A percentile compares a stretch with the other conserved stretches of the same genome.
These are phyloP conservation scores for Solidago caesia DNA, from an alignment of 129 eudicot genomes.

Conservation along the genomic window DNA sequence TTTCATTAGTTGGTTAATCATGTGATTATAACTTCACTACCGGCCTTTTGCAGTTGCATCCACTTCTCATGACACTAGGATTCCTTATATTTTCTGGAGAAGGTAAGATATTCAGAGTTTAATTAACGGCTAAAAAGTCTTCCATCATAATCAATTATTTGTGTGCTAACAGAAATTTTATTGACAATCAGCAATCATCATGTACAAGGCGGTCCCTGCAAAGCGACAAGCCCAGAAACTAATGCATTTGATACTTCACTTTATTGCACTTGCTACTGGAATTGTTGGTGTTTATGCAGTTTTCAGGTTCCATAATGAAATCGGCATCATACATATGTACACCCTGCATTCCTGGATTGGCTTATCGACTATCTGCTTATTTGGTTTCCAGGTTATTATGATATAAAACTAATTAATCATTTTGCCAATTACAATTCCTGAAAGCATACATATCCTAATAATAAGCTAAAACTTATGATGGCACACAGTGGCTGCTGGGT, in stretches of 20 bases:
- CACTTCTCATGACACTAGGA: conserved; percentile 65
- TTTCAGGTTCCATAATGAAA: conserved; percentile 65
- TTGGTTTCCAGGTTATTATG: conserved; percentile 54
- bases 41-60: conserved; percentile 57
- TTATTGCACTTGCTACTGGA: conserved; percentile 57
- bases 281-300: conserved; percentile 59
- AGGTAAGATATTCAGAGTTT: conserved; percentile 41
- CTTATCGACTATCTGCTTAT: conserved; percentile 57
- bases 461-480: background rate
- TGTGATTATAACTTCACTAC: background rate
- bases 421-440: background rate
- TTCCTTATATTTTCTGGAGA: conserved; percentile 56
- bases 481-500: conserved; percentile 53
- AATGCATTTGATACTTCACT: conserved; percentile 51
- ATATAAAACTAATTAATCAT: background rate
- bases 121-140: background rate
- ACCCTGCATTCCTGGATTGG: conserved; percentile 88
- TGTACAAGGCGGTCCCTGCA: conserved; percentile 52
- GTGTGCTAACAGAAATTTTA: background rate
- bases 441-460: background rate
- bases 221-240: conserved; percentile 42
- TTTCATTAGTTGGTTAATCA: background rate
- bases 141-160: background rate
- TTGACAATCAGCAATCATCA: conserved; percentile 53
- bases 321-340: conserved; percentile 43